These are phyloP conservation scores for Solanum chilense DNA, from an alignment of 257 asterid species.

Conservation along the genomic window DNA sequence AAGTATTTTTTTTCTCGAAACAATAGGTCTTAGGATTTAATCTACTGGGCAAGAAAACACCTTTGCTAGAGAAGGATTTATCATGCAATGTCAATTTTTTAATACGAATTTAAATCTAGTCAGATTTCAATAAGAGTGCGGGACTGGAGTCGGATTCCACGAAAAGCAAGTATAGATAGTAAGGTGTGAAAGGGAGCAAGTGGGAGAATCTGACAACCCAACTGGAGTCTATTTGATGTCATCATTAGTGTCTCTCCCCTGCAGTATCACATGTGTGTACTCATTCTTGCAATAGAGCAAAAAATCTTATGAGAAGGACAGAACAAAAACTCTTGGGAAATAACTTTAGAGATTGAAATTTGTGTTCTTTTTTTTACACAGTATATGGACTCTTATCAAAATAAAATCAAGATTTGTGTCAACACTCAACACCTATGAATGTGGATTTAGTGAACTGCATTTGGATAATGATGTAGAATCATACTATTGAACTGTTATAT, in stretches of 20 bases:
- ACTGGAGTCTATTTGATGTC: background rate
- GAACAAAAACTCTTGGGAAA: background rate
- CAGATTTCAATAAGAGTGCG: rapidly evolving
- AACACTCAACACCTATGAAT: background rate
- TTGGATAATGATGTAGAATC: background rate
- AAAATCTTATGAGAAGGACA: background rate
- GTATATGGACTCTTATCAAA: background rate
- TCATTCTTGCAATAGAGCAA: background rate
- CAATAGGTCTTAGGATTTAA: background rate
- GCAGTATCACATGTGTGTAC: background rate
- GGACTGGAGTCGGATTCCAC: background rate
- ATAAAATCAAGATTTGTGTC: background rate
- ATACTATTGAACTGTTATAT: background rate
- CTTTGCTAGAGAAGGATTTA: background rate
- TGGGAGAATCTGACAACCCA: background rate
- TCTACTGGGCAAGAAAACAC: background rate
- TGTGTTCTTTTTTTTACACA: background rate
- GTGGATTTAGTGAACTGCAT: background rate
- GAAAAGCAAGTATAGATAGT: background rate
- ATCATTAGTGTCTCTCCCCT: background rate
- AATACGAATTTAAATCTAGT: background rate
- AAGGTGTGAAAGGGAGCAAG: background rate
- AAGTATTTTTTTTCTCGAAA: no score
- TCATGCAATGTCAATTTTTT: rapidly evolving
- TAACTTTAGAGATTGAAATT: background rate